These are phyloP conservation scores for Wickerhamiella parazyma DNA, from an alignment of 805 yeast genomes.

Conservation along the genomic window DNA sequence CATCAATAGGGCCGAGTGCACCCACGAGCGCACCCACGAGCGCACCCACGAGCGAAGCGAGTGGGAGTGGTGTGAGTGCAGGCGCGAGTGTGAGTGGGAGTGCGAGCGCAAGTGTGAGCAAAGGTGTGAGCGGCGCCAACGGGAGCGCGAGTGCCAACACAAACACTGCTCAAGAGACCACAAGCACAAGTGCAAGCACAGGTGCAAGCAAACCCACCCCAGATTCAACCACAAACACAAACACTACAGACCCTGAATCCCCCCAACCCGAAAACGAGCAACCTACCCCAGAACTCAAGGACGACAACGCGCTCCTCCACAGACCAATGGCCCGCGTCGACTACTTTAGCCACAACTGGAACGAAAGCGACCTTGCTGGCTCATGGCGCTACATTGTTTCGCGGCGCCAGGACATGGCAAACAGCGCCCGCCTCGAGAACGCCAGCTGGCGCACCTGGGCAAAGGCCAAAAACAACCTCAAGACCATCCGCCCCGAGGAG, in stretches of 20 bases:
- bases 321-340: slow-evolving; percentile 90
- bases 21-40: no score
- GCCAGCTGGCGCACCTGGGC: slow-evolving; percentile 96
- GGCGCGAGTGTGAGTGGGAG: no score
- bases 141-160: no score
- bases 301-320: slow-evolving; percentile 32
- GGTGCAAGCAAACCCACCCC: no score
- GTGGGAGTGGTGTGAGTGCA: no score
- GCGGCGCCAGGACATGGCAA: slow-evolving; percentile 72
- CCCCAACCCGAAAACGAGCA: no score
- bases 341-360: slow-evolving; percentile 92
- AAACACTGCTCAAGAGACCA: no score
- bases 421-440: slow-evolving; percentile 64
- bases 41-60: no score
- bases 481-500: slow-evolving; percentile 77
- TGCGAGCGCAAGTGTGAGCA: no score
- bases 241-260: no score
- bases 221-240: no score
- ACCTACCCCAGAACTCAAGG: slow-evolving; percentile 8
- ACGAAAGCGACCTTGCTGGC: slow-evolving; percentile 79
- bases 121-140: no score
- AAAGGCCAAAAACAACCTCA: slow-evolving; percentile 48
- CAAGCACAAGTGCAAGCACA: not conserved
- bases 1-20: slow-evolving; percentile 4
- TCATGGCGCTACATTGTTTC: slow-evolving; percentile 90